phyloP scores from a whole-genome alignment of 169 alveolate genomes.

The Eimeria praecox region DNA sequence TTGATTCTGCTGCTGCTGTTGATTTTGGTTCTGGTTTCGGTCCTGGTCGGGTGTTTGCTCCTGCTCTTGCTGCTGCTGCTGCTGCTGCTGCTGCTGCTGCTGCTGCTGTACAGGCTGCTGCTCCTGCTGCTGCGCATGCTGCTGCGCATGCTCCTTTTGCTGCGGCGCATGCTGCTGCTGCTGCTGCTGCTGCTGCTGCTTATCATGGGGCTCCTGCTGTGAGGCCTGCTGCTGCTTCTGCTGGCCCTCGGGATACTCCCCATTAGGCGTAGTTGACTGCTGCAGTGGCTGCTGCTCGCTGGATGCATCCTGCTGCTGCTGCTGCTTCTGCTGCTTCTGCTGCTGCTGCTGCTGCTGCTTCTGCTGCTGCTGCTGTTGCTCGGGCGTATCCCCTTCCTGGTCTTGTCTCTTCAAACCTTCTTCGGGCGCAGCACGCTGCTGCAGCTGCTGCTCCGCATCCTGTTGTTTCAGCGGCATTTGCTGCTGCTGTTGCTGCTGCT shows the following conservation, averaged over 20 bases:
- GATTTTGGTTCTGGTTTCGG: slow-evolving; percentile 8
- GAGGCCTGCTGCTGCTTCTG: not conserved
- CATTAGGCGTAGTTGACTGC: not conserved
- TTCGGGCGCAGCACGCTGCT: not conserved
- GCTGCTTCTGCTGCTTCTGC: not conserved
- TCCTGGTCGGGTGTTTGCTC: no score
- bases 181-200: not conserved
- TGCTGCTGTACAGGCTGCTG: slow-evolving; percentile 9
- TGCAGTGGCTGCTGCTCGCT: slow-evolving; percentile 1
- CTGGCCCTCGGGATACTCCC: not conserved
- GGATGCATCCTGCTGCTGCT: slow-evolving; percentile 15
- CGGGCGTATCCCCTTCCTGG: not conserved
- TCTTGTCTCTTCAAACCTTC: not conserved
- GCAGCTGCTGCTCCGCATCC: slow-evolving; percentile 29
- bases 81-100: slow-evolving; percentile 20
- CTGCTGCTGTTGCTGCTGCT: slow-evolving; percentile 27
- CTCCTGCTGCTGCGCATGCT: not conserved
- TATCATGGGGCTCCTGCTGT: not conserved
- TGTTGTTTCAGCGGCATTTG: slow-evolving; percentile 10
- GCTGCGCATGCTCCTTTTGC: not conserved
- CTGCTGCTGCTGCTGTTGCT: slow-evolving; percentile 3
- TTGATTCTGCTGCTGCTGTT: slow-evolving; percentile 64
- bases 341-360: slow-evolving; percentile 7
- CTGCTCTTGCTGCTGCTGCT: slow-evolving; percentile 63
- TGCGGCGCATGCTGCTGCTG: slow-evolving; percentile 30